Evolutionary conservation across 2,329 filamentous ascomycete species (phyloP), one percentile per base, ranked within the genome.

Genomic region (Claviceps humidiphila): DNA sequence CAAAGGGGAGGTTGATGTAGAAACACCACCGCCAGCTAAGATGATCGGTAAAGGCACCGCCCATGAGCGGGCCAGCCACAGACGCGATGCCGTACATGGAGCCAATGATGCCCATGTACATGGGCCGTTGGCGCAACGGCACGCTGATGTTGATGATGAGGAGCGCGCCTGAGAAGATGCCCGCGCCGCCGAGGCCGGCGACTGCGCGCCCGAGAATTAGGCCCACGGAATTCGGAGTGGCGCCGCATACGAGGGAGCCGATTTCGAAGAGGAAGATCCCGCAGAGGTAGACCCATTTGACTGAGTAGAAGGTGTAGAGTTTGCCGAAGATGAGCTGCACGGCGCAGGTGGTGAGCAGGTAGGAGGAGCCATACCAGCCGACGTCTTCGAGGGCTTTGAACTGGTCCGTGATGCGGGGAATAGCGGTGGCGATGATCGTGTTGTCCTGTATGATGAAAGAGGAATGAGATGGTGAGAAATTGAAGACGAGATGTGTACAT

Each of bases 61-160:
- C 66, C 1, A 68, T 58, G 5, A 68, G 54, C 7, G 66, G 66
- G 0, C 66, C 66, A 2, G 63, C 61, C 1, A 68, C 64, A 0
- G 64, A 65, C 0, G 74, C 71, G 47, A 77, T 67, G 22, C 72
- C 74, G 58, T 69, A 76, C 62, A 75, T 74, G 49, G 64, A 63
- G n/a, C 58, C 58, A 8, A 62, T 53, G 39, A 65, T 55, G 39
- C 73, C 72, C n/a, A 62, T 65, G 45, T 64, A 69, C 22, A 69
- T 53, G 16, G 67, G 64, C 2, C 67, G 56, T 38, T 59, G 61
- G 16, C 60, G 60, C 17, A 68, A 59, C 5, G 67, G 66, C 1
- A 68, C 66, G 3, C 61, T 64, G 48, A 65, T 63, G n/a, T 64
- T 64, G 38, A 75, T 68, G 53, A 77, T 69, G 22, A 66, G 65